These are phyloP conservation scores for Typha latifolia DNA, from an alignment of 176 grass and related monocot genomes.

Conservation along the genomic window DNA sequence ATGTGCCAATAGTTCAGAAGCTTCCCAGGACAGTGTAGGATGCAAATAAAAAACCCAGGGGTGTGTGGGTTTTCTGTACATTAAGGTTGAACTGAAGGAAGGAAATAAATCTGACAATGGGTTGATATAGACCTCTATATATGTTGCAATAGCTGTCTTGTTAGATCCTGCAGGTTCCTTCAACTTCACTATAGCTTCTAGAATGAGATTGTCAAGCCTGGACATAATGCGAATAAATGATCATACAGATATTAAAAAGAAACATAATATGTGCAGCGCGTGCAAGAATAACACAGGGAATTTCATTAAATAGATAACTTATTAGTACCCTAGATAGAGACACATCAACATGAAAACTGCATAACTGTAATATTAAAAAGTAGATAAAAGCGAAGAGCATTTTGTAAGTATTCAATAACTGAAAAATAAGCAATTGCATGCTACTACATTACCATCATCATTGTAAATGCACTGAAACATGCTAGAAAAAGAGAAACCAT, in stretches of 20 bases:
- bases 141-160: constrained; percentile 52
- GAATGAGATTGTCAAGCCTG: constrained; percentile 74
- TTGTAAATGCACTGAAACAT: too few species aligned
- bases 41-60: too few species aligned
- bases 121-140: constrained; percentile 60
- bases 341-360: not conserved
- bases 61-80: too few species aligned
- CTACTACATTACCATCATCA: too few species aligned
- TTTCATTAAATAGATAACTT: not conserved
- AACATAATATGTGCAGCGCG: not conserved
- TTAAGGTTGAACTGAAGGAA: not conserved
- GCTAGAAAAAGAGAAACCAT: too few species aligned
- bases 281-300: not conserved
- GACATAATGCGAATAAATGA: not conserved
- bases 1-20: not conserved
- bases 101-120: not conserved
- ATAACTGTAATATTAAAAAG: not conserved
- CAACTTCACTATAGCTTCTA: constrained; percentile 70
- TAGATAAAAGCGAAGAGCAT: not conserved
- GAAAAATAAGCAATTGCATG: too few species aligned
- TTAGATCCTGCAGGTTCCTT: constrained; percentile 60
- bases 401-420: too few species aligned
- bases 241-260: not conserved
- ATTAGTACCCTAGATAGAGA: not conserved
- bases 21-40: too few species aligned